phyloP scores from a whole-genome alignment of 495 filamentous ascomycete species.

The Penicillium cinerascens region DNA sequence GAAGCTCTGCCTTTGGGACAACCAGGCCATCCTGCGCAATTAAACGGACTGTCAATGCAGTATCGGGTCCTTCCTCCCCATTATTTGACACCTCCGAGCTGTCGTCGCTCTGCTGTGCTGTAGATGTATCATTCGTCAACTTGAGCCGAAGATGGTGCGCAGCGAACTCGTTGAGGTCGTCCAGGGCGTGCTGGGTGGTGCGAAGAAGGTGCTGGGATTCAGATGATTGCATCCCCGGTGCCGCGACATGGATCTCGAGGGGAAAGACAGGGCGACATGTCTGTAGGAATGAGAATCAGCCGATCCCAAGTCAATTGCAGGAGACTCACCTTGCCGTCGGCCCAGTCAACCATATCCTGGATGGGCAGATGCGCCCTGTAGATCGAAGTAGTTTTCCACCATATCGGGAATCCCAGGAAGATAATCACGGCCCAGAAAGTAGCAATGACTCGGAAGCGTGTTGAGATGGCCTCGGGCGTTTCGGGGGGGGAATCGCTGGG shows the following conservation, averaged over 20 bases:
- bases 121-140: conserved; percentile 47
- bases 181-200: conserved; percentile 83
- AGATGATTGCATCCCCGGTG: conserved; percentile 58
- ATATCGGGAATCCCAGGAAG: conserved; percentile 85
- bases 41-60: conserved; percentile 68
- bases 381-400: conserved; percentile 95
- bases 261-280: conserved; percentile 86
- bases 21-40: conserved; percentile 55
- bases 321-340: conserved; percentile 74
- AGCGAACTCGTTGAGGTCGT: conserved; percentile 90
- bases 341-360: conserved; percentile 86
- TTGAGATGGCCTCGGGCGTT: conserved; percentile 60
- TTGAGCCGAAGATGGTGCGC: conserved; percentile 81
- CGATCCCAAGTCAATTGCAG: background rate
- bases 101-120: conserved; percentile 2
- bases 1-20: conserved; percentile 56
- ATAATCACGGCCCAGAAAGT: conserved; percentile 91
- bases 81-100: background rate
- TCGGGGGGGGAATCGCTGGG: conserved; percentile 67
- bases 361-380: conserved; percentile 84
- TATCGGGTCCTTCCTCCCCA: conserved; percentile 36
- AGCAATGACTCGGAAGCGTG: conserved; percentile 69
- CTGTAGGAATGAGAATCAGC: conserved; percentile 42
- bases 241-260: conserved; percentile 73
- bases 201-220: conserved; percentile 77